Evolutionary conservation across 331 rosid genomes (phyloP), one percentile per base, ranked within the genome.

Genomic region (Acacia concinna): DNA sequence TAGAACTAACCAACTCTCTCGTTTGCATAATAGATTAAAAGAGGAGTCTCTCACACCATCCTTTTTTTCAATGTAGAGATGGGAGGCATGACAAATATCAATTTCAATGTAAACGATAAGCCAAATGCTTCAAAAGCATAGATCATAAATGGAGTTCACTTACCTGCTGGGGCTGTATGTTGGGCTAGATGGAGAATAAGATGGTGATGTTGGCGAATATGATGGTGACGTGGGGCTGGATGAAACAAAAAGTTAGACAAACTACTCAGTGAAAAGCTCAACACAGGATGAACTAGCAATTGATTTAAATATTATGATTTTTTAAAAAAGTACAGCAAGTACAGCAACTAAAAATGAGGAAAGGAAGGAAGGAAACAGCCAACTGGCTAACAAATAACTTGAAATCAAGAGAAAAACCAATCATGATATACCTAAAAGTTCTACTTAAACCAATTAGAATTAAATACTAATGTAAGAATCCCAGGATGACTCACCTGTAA

Each of bases 101-200:
- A 43, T 18, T 68, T 40, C 56, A 56, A 43, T 3, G 23, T 31
- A 41, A 41, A 68, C 13, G 41, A 68, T 38, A 41, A 68, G 35
- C 52, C 34, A 68, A 21, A 37, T 68, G 21, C 73, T 68, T 40
- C 35, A 15, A 10, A 12, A 40, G 35, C 73, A 68, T 13, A 23
- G 54, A 41, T 68, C 30, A 13, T 3, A 40, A 68, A 68, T 11
- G 54, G 56, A 68, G 52, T 54, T 77, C 41, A 76, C 87, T 79
- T 87, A 93, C 99, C 99, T 95, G 92, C 96, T 91, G 30, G 99
- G 98, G 85, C 96, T 95, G 81, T 91, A 93, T 1, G 99, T 90
- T 56, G 99, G 99, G 87, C 99, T 96, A 8, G 99, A 90, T 46
- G 98, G 99, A 77, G 99, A 93, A 81, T 93, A 96, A 0, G 98